A percentile compares a stretch with the other conserved stretches of the same genome.
Conservation (phyloP, 169 alveolate species). For the Theileria annulata region DNA sequence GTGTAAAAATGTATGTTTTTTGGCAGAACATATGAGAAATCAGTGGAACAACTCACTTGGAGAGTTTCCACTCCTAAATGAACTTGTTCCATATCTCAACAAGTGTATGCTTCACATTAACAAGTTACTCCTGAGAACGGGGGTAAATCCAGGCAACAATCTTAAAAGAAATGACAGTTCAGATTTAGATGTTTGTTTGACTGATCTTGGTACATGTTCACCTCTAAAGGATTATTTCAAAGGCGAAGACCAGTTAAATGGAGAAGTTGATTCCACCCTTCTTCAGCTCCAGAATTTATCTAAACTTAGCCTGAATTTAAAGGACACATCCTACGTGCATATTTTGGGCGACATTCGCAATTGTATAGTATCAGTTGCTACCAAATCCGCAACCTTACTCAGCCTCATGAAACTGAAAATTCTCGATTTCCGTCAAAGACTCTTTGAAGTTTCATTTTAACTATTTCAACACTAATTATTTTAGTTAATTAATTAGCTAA, state of each 20-base stretch:
- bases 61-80: neutral
- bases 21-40: conserved; percentile 13
- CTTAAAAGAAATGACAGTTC: neutral
- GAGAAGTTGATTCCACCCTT: neutral
- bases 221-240: neutral
- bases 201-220: neutral
- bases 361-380: conserved; percentile 24
- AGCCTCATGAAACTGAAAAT: conserved; percentile 52
- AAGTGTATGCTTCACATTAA: conserved; percentile 29
- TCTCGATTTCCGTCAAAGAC: conserved; percentile 40
- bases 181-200: neutral
- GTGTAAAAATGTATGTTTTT: conserved; percentile 15
- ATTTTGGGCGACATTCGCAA: conserved; percentile 27
- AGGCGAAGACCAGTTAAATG: neutral
- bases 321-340: neutral
- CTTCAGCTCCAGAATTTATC: neutral
- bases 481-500: neutral
- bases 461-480: conserved; percentile 7
- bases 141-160: neutral
- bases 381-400: conserved; percentile 31
- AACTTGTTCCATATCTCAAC: conserved; percentile 24
- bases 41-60: conserved; percentile 33
- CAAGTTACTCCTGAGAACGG: neutral
- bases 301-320: too few species aligned
- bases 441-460: conserved; percentile 51